Evolutionary conservation across 1,284 basidiomycete species (phyloP).

Genomic region (Caloboletus firmus): DNA sequence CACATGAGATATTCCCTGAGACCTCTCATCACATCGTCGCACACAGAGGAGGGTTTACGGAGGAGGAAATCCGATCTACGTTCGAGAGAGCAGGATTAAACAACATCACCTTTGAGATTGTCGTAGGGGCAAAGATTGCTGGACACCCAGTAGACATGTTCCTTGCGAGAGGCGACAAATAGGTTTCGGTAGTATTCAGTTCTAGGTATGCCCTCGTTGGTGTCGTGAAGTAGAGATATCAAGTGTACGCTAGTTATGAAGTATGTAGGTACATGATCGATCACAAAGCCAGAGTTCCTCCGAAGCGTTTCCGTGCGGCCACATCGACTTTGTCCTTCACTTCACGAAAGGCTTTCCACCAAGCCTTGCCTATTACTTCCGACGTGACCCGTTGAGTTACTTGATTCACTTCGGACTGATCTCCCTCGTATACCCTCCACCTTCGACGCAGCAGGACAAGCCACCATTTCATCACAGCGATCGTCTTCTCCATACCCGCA

Average conservation of each 20-base stretch:
- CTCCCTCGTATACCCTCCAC: constrained; percentile 54
- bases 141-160: constrained; percentile 45
- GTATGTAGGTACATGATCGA: not conserved
- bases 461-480: constrained; percentile 80
- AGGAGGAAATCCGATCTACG: constrained; percentile 44
- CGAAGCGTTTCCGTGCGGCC: constrained; percentile 60
- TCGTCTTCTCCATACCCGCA: constrained; percentile 64
- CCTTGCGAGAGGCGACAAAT: constrained; percentile 47
- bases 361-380: constrained; percentile 55
- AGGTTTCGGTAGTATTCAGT: not conserved
- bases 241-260: constrained; percentile 1
- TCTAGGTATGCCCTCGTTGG: not conserved
- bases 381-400: constrained; percentile 30
- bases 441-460: constrained; percentile 57
- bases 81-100: constrained; percentile 52
- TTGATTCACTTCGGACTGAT: constrained; percentile 36
- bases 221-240: not conserved
- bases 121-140: constrained; percentile 34
- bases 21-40: constrained; percentile 46
- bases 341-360: constrained; percentile 74
- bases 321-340: constrained; percentile 64
- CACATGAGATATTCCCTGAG: constrained; percentile 28
- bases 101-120: constrained; percentile 40
- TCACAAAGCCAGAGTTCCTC: constrained; percentile 54
- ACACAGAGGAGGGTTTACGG: constrained; percentile 51